Evolutionary conservation across 2,329 filamentous ascomycete species (phyloP).

Genomic region (Ophiostoma himal-ulmi): DNA sequence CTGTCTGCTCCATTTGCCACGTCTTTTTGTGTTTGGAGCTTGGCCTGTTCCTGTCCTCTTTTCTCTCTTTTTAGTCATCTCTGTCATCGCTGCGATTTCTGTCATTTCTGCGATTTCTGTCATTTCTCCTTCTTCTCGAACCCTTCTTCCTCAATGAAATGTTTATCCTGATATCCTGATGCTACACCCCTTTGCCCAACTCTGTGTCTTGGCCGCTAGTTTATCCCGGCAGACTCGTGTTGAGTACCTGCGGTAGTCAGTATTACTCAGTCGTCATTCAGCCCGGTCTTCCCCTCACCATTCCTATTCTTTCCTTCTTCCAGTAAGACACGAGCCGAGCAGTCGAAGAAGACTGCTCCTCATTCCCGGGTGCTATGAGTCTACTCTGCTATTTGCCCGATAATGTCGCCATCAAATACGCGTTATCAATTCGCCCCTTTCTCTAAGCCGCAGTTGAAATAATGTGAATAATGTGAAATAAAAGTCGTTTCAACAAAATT

Average conservation of each 20-base stretch:
- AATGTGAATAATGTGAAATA: too few species aligned
- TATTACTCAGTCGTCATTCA: not conserved
- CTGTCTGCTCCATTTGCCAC: too few species aligned
- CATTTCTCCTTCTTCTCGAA: not conserved
- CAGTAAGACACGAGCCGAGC: too few species aligned
- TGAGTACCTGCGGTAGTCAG: not conserved
- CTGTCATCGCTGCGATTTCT: not conserved
- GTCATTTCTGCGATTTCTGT: too few species aligned
- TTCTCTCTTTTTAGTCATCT: not conserved
- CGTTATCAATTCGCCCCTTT: not conserved
- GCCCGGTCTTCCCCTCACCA: conserved; percentile 2
- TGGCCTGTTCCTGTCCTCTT: too few species aligned
- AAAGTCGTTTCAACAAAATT: too few species aligned
- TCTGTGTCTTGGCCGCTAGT: not conserved
- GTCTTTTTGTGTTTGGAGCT: too few species aligned
- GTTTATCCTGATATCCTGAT: not conserved
- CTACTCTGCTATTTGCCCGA: not conserved
- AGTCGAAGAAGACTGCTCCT: too few species aligned
- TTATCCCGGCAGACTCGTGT: not conserved
- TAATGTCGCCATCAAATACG: not conserved
- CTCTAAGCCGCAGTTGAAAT: not conserved
- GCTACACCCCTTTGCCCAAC: not conserved
- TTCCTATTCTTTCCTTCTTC: not conserved
- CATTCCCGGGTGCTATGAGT: not conserved
- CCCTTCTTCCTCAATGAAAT: not conserved